These are phyloP conservation scores for Euphorbia neoarborescens DNA, from an alignment of 441 rosid genomes.

Conservation along the genomic window DNA sequence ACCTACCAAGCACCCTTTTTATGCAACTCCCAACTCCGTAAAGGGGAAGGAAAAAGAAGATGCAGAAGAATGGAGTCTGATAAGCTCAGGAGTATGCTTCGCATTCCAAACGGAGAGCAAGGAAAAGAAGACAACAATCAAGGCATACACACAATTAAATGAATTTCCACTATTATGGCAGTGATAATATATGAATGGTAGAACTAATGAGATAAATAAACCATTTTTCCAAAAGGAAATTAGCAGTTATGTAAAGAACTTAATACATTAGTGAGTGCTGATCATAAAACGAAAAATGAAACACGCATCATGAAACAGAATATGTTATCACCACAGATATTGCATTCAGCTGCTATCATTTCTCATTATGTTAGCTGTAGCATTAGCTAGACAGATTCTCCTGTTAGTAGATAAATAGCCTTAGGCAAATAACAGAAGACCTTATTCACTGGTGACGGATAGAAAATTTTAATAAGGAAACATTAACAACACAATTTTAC, in stretches of 20 bases:
- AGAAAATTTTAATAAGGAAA: not conserved
- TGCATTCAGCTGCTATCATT: not conserved
- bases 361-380: not conserved
- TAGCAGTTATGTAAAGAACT: not conserved
- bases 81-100: not conserved
- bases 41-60: not conserved
- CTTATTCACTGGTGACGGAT: not conserved
- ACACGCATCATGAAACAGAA: not conserved
- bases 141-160: not conserved
- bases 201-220: not conserved
- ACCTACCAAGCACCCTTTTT: not conserved
- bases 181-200: not conserved
- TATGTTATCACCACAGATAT: not conserved
- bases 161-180: slow-evolving; percentile 2
- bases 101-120: not conserved
- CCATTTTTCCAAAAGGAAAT: slow-evolving; percentile 1
- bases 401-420: not conserved
- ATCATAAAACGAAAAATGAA: not conserved
- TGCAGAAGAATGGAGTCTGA: not conserved
- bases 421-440: not conserved
- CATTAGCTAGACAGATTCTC: not conserved
- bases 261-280: not conserved
- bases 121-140: not conserved
- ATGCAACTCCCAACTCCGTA: not conserved
- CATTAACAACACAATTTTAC: not conserved